Percentiles rank a stretch among this genome's conserved stretches.
phyloP scores from a whole-genome alignment of 345 rosid genomes.

The Murraya paniculata region DNA sequence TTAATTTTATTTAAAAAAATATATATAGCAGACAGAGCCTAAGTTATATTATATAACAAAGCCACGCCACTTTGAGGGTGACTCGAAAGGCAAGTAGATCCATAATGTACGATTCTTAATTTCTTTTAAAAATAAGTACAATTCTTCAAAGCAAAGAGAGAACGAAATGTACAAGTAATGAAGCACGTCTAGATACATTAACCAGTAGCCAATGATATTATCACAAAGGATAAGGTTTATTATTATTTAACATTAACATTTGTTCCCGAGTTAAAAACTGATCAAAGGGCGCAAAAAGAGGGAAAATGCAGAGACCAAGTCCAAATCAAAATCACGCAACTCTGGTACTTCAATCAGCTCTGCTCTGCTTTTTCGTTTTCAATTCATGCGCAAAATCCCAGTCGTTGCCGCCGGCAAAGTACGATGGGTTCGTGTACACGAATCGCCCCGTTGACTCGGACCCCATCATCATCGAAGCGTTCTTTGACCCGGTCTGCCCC shows the following conservation, averaged over 20 bases:
- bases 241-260: too few species aligned
- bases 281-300: too few species aligned
- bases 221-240: too few species aligned
- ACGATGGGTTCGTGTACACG: conserved; percentile 71
- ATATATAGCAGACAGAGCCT: too few species aligned
- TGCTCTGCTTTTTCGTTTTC: conserved; percentile 21
- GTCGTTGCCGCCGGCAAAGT: conserved; percentile 65
- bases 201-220: too few species aligned
- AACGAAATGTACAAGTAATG: not conserved
- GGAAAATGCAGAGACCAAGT: conserved; percentile 2
- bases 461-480: conserved; percentile 69
- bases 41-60: too few species aligned
- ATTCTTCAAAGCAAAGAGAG: too few species aligned
- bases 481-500: conserved; percentile 87
- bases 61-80: not conserved
- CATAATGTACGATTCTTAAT: too few species aligned
- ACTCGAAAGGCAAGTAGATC: not conserved
- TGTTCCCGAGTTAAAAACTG: too few species aligned
- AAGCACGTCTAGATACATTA: too few species aligned
- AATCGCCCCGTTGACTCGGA: conserved; percentile 29
- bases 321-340: not conserved
- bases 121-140: too few species aligned
- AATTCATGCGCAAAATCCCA: conserved; percentile 36
- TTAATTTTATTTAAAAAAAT: too few species aligned
- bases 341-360: conserved; percentile 4